Conservation (phyloP, 2,329 filamentous ascomycete species). For the Lecanosticta acicola region DNA sequence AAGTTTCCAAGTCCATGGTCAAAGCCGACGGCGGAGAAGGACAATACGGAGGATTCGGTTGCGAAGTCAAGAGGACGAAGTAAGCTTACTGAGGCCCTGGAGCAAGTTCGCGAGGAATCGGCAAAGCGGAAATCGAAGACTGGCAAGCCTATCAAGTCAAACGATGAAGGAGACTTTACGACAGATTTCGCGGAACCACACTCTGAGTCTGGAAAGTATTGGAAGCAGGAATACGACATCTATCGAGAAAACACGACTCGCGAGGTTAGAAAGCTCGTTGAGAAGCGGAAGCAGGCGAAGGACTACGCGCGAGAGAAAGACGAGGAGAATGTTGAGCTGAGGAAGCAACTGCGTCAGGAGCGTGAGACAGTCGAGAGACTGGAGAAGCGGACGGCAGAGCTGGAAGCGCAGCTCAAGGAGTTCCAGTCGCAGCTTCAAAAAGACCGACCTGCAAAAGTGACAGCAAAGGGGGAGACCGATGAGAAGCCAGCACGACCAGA, state of each 20-base stretch:
- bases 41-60: constrained; percentile 22
- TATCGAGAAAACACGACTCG: constrained; percentile 67
- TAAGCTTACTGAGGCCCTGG: constrained; percentile 42
- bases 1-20: constrained; percentile 50
- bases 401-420: constrained; percentile 54
- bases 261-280: constrained; percentile 71
- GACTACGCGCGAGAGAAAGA: constrained; percentile 75
- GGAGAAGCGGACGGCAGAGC: constrained; percentile 57
- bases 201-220: constrained; percentile 70
- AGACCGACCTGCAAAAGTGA: background rate
- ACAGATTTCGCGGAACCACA: constrained; percentile 67
- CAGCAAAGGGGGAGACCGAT: background rate
- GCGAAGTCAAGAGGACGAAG: constrained; percentile 32
- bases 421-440: constrained; percentile 30
- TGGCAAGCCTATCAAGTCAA: constrained; percentile 27
- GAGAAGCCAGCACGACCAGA: background rate
- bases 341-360: constrained; percentile 62
- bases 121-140: constrained; percentile 22
- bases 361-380: constrained; percentile 59
- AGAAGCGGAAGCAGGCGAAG: constrained; percentile 74
- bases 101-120: constrained; percentile 40
- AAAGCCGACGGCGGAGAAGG: constrained; percentile 28
- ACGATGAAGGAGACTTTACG: constrained; percentile 57
- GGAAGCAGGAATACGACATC: constrained; percentile 70
- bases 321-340: constrained; percentile 60